Evolutionary conservation across 148 eudicot genomes (phyloP).

Genomic region (Mesembryanthemum crystallinum): DNA sequence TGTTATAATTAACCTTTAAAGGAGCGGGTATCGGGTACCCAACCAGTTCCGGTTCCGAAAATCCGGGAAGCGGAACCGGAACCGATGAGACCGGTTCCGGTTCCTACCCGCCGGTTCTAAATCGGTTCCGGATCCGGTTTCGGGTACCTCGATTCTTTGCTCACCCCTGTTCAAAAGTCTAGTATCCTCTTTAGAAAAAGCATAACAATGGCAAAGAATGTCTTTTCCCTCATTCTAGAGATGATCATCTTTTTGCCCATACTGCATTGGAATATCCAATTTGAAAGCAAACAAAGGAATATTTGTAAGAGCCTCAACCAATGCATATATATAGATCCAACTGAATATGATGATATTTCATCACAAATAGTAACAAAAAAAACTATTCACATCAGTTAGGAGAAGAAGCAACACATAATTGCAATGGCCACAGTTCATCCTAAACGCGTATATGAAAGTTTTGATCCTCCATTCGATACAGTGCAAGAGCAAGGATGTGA

Average conservation of each 20-base stretch:
- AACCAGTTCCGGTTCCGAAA: no score
- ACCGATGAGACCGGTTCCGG: no score
- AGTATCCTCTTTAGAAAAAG: background rate
- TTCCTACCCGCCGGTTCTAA: no score
- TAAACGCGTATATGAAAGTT: slow-evolving; percentile 34
- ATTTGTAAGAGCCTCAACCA: background rate
- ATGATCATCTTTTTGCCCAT: slow-evolving; percentile 27
- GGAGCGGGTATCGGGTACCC: no score
- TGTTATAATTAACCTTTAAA: no score
- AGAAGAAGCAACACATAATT: slow-evolving; percentile 1
- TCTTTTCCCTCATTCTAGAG: slow-evolving; percentile 26
- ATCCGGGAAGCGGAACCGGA: no score
- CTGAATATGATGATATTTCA: slow-evolving; percentile 10
- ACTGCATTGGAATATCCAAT: slow-evolving; percentile 29
- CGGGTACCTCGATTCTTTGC: no score
- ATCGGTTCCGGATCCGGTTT: no score
- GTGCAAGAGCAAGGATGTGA: slow-evolving; percentile 46
- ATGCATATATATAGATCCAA: slow-evolving; percentile 20
- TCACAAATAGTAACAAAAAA: slow-evolving; percentile 8
- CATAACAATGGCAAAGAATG: slow-evolving; percentile 27
- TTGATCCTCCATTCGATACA: slow-evolving; percentile 45
- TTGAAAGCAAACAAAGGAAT: slow-evolving; percentile 15
- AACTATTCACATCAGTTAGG: background rate
- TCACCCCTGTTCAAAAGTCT: no score
- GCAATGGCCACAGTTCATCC: slow-evolving; percentile 24